A percentile compares a stretch with the other conserved stretches of the same genome.
These are phyloP conservation scores for Diophrys appendiculata DNA, from an alignment of 73 alveolate genomes.

Conservation along the genomic window DNA sequence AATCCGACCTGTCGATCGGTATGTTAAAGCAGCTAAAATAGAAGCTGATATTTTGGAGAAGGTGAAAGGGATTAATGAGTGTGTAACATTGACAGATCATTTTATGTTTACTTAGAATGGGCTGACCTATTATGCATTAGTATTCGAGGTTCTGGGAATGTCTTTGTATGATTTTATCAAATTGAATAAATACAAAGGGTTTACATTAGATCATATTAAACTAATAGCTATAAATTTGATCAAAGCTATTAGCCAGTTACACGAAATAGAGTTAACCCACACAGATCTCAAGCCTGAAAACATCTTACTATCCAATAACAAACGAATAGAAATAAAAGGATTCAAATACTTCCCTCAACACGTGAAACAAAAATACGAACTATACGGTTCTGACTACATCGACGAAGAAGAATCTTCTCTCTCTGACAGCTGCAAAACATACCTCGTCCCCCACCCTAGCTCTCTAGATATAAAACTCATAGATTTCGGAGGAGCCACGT, in stretches of 20 bases:
- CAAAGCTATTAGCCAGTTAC: constrained; percentile 69
- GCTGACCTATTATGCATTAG: constrained; percentile 52
- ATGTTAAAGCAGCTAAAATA: constrained; percentile 86
- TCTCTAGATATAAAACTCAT: constrained; percentile 77
- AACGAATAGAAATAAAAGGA: constrained; percentile 17
- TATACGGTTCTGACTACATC: constrained; percentile 22
- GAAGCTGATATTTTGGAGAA: constrained; percentile 80
- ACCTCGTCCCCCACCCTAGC: constrained; percentile 3
- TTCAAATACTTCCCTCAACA: not conserved
- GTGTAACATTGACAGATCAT: constrained; percentile 54
- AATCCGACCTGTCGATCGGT: constrained; percentile 83
- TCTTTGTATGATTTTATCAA: constrained; percentile 88
- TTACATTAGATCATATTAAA: constrained; percentile 76
- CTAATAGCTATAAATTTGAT: constrained; percentile 76
- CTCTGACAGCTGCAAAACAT: constrained; percentile 15
- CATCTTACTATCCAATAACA: constrained; percentile 76
- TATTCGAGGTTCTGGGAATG: constrained; percentile 88
- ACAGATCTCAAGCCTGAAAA: constrained; percentile 98
- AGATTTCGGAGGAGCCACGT: constrained; percentile 98
- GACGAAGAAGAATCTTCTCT: constrained; percentile 25
- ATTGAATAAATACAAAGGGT: constrained; percentile 79
- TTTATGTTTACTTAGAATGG: constrained; percentile 52
- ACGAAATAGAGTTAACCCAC: constrained; percentile 82
- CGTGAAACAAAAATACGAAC: constrained; percentile 32
- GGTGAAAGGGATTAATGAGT: constrained; percentile 37